phyloP scores from a whole-genome alignment of 768 basidiomycete genomes.

The Asterophora lycoperdoides region DNA sequence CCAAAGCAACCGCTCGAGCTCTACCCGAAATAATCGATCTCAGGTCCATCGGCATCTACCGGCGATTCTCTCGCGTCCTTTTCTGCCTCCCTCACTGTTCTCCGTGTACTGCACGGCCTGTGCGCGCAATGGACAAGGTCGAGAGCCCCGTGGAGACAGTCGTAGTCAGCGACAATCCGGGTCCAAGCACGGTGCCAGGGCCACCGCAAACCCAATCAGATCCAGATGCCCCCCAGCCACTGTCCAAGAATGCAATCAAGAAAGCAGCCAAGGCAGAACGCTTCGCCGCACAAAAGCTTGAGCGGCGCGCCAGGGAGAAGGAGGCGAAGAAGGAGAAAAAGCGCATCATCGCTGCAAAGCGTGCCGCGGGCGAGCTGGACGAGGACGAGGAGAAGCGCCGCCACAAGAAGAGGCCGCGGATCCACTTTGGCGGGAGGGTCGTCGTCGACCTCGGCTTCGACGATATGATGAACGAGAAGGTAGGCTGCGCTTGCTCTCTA shows the following conservation, averaged over 20 bases:
- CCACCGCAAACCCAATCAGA: not conserved
- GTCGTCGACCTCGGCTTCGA: constrained; percentile 92
- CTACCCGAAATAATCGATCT: constrained; percentile 37
- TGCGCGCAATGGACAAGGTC: constrained; percentile 6
- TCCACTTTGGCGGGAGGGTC: constrained; percentile 57
- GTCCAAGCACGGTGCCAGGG: constrained; percentile 1
- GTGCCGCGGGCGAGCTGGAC: constrained; percentile 61
- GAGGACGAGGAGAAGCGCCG: constrained; percentile 38
- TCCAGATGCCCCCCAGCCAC: constrained; percentile 22
- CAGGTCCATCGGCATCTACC: constrained; percentile 41
- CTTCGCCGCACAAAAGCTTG: constrained; percentile 62
- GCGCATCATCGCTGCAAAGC: constrained; percentile 51
- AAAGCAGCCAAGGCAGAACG: constrained; percentile 67
- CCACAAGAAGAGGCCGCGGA: constrained; percentile 37
- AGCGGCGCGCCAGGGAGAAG: constrained; percentile 74
- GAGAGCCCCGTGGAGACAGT: constrained; percentile 11
- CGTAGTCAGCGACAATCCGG: not conserved
- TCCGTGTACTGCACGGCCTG: not conserved
- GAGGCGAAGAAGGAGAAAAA: constrained; percentile 74
- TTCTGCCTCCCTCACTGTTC: constrained; percentile 3
- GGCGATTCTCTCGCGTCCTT: constrained; percentile 19
- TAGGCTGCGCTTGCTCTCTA: constrained; percentile 33
- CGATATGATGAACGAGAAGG: constrained; percentile 89
- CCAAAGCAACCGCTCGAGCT: constrained; percentile 19
- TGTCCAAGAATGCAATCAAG: constrained; percentile 80